Evolutionary conservation across 2,329 filamentous ascomycete genomes (phyloP).

Genomic region (Ophiosphaerella korrae): DNA sequence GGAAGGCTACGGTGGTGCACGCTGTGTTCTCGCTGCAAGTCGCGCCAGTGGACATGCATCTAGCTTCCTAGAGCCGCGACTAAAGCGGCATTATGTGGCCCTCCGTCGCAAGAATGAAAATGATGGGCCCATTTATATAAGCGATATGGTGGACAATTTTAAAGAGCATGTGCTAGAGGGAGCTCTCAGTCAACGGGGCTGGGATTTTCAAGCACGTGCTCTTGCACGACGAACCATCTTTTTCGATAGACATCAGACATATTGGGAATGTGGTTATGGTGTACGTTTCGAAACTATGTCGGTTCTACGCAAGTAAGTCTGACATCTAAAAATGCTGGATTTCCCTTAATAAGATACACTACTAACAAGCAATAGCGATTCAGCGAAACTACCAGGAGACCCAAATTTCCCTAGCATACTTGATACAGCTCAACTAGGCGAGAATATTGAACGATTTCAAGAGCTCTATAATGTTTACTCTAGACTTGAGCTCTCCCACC

Average conservation of each 20-base stretch:
- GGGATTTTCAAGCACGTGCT: slow-evolving; percentile 35
- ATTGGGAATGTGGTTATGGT: slow-evolving; percentile 31
- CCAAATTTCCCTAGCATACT: too few relatives aligned
- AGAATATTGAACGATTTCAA: too few relatives aligned
- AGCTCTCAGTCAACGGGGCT: slow-evolving; percentile 24
- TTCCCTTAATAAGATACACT: too few relatives aligned
- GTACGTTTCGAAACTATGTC: slow-evolving; percentile 26
- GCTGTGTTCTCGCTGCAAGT: slow-evolving; percentile 29
- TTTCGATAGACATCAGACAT: slow-evolving; percentile 30
- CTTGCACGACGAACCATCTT: slow-evolving; percentile 33
- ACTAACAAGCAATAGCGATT: too few relatives aligned
- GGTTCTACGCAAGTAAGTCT: too few relatives aligned
- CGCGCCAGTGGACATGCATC: slow-evolving; percentile 7
- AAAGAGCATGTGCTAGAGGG: slow-evolving; percentile 21
- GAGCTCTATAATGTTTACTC: too few relatives aligned
- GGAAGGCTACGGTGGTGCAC: slow-evolving; percentile 27
- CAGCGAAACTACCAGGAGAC: too few relatives aligned
- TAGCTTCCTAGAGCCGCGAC: slow-evolving; percentile 17
- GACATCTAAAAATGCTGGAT: too few relatives aligned
- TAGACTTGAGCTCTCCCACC: too few relatives aligned
- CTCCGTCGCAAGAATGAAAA: background rate
- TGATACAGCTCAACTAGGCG: too few relatives aligned
- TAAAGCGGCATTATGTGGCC: slow-evolving; percentile 1
- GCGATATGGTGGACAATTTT: slow-evolving; percentile 32
- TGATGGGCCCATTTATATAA: slow-evolving; percentile 12